Evolutionary conservation across 352 stramenopile species (phyloP), one percentile per base, ranked within the genome.

Genomic region (Phytopythium cucurbitacearum): DNA sequence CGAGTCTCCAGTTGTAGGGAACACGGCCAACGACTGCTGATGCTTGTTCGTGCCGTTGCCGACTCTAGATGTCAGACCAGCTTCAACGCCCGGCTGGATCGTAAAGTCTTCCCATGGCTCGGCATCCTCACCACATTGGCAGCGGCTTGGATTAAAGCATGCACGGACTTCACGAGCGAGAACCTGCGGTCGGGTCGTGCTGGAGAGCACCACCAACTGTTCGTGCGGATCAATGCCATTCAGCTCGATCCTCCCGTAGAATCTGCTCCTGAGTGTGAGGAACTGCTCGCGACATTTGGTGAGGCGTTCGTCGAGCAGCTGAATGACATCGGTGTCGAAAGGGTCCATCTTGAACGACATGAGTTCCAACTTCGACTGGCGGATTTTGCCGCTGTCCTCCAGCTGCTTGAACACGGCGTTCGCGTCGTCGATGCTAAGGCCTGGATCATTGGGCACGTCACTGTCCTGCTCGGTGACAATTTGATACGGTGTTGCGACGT

Each of bases 401-500:
- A 91, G 65, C 16, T 61, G 44, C 45, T 65, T 50, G 40, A 74
- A 88, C 40, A 91, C 69, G 1, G 54, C 68, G 39, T 93, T 91
- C 0, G 67, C 76, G 57, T 93, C 82, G 52, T 91, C 82, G 45
- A 93, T 90, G 40, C 82, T 80, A 33, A 91, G 47, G 12, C 82
- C 76, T 87, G 43, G 28, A 7, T 5, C 3, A 15, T 21, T 8
- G 5, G 50, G n/a, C 33, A 28, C n/a, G 1, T 3, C 2, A 43
- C 32, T 44, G 10, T 33, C 5, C 8, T 34, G 12, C 21, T 13
- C n/a, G 44, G 32, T 37, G 1, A 53, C 13, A 51, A 44, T 36
- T 50, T n/a, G 34, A 36, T 9, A 41, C 13, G 15, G 3, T 3
- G 11, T 1, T 7, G 7, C n/a, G 10, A 58, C 59, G 33, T 46